Conservation (phyloP, 1,284 basidiomycete genomes). For the Heterobasidion annosum region DNA sequence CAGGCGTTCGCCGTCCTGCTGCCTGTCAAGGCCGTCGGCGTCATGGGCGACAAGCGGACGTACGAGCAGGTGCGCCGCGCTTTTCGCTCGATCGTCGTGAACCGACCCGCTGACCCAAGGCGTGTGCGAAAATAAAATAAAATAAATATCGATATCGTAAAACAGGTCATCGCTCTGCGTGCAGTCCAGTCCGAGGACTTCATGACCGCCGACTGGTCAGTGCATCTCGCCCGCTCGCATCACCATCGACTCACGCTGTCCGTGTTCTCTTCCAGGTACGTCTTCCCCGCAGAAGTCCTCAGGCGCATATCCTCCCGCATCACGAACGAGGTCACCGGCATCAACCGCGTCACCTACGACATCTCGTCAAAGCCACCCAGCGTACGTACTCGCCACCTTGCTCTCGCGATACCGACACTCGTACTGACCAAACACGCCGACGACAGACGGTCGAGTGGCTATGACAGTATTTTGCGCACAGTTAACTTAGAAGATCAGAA, state of each 20-base stretch:
- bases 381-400: conserved; percentile 31
- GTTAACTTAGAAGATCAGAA: no score
- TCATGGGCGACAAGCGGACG: conserved; percentile 95
- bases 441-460: conserved; percentile 16
- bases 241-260: not conserved
- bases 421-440: not conserved
- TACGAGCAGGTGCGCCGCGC: conserved; percentile 77
- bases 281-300: conserved; percentile 90
- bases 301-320: conserved; percentile 93
- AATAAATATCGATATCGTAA: not conserved
- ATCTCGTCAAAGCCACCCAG: conserved; percentile 97
- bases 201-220: conserved; percentile 94
- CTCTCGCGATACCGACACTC: not conserved
- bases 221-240: conserved; percentile 10
- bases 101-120: no score
- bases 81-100: no score
- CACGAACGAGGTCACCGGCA: conserved; percentile 93
- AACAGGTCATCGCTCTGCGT: conserved; percentile 77
- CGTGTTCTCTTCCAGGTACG: conserved; percentile 48
- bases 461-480: not conserved
- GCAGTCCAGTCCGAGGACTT: conserved; percentile 94
- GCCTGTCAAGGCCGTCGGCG: conserved; percentile 96
- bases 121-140: no score
- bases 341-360: conserved; percentile 94
- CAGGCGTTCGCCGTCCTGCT: conserved; percentile 97